Conservation (phyloP, 225 moss, liverwort and hornwort genomes). For the Ulota crispa region DNA sequence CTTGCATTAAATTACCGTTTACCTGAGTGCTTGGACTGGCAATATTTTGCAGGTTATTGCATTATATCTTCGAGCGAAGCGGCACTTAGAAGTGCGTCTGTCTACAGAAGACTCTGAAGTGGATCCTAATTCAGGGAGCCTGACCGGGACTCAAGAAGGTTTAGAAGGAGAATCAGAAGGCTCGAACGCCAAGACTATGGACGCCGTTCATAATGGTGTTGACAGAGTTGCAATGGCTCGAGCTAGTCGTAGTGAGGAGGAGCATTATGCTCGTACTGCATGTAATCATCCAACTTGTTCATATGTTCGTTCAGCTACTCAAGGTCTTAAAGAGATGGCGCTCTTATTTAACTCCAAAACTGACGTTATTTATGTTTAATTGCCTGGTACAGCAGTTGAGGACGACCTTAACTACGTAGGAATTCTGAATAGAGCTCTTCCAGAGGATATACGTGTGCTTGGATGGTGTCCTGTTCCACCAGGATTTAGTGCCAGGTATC, state of each 20-base stretch:
- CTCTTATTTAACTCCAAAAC: background rate
- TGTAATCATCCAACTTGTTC: slow-evolving; percentile 38
- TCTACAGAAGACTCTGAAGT: slow-evolving; percentile 16
- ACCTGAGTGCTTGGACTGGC: background rate
- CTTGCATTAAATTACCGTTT: background rate
- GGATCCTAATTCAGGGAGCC: slow-evolving; percentile 12
- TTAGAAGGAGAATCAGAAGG: slow-evolving; percentile 10
- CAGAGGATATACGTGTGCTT: slow-evolving; percentile 83
- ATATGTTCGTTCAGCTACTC: slow-evolving; percentile 14
- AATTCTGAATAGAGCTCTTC: slow-evolving; percentile 80
- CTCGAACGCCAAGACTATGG: background rate
- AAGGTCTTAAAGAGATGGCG: background rate
- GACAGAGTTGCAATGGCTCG: slow-evolving; percentile 87
- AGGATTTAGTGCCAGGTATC: slow-evolving; percentile 81
- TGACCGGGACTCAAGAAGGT: background rate
- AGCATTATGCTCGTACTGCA: slow-evolving; percentile 52
- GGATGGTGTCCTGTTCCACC: slow-evolving; percentile 97
- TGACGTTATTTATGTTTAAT: slow-evolving; percentile 23
- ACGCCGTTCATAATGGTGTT: slow-evolving; percentile 27
- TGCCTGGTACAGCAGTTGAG: slow-evolving; percentile 39
- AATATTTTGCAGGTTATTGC: slow-evolving; percentile 65
- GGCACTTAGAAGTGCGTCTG: slow-evolving; percentile 15
- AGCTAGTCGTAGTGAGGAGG: slow-evolving; percentile 73
- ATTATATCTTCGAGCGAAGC: slow-evolving; percentile 73
- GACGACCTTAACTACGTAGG: slow-evolving; percentile 92